These are phyloP conservation scores for Chytriomyces sp. DNA, from an alignment of 192 early-diverging fungal genomes.

Conservation along the genomic window DNA sequence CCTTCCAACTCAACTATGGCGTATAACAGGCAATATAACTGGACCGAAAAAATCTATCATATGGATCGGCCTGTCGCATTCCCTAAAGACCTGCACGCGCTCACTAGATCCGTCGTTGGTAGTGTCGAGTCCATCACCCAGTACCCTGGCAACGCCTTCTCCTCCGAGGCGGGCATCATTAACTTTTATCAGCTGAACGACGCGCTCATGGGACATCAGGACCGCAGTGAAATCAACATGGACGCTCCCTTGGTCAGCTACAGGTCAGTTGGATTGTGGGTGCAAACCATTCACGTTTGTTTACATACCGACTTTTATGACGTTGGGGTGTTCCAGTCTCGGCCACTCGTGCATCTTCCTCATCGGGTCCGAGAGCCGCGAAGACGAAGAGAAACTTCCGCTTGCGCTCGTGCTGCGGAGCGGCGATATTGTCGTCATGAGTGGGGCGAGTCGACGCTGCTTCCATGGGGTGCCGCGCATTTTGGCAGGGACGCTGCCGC, in stretches of 20 bases:
- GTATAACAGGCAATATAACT: slow-evolving; percentile 38
- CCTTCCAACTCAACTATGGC: neutral
- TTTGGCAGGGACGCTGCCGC: slow-evolving; percentile 71
- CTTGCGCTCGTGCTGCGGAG: slow-evolving; percentile 67
- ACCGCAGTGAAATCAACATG: slow-evolving; percentile 85
- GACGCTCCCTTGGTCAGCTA: slow-evolving; percentile 72
- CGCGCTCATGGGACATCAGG: slow-evolving; percentile 89
- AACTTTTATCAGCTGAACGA: slow-evolving; percentile 89
- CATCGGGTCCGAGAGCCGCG: slow-evolving; percentile 74
- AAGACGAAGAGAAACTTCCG: slow-evolving; percentile 65
- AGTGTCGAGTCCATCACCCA: slow-evolving; percentile 60
- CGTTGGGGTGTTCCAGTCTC: slow-evolving; percentile 56
- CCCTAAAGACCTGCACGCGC: slow-evolving; percentile 61
- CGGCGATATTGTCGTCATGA: slow-evolving; percentile 91
- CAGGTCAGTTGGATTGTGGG: slow-evolving; percentile 29
- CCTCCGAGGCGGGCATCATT: slow-evolving; percentile 87
- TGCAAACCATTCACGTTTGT: slow-evolving; percentile 19
- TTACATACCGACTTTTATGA: neutral
- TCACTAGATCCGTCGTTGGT: slow-evolving; percentile 69
- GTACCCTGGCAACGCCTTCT: slow-evolving; percentile 61
- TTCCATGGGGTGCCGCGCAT: slow-evolving; percentile 91
- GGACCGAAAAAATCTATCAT: slow-evolving; percentile 80
- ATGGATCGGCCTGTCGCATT: slow-evolving; percentile 67
- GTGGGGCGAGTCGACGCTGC: slow-evolving; percentile 68
- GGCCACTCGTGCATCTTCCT: slow-evolving; percentile 80